Evolutionary conservation across 176 grass and related monocot genomes (phyloP).

Genomic region (Zea mays): Zm-B73-REFERENCE-NAM-5.0 NC_050104.1:102560501-102561000

Average conservation of each 20-base stretch:
- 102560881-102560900: conserved; percentile 79
- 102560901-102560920: conserved; percentile 69
- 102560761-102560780: conserved; percentile 76
- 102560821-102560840: conserved; percentile 26
- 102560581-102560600: conserved; percentile 76
- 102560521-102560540: conserved; percentile 15
- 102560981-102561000: neutral
- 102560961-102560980: conserved; percentile 7
- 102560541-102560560: conserved; percentile 61
- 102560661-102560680: conserved; percentile 20
- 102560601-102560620: conserved; percentile 81
- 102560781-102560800: conserved; percentile 13
- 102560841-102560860: conserved; percentile 50
- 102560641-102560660: conserved; percentile 27
- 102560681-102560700: conserved; percentile 59
- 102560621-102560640: conserved; percentile 60
- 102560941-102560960: neutral
- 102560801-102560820: neutral
- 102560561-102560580: conserved; percentile 78
- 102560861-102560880: conserved; percentile 85
- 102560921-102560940: conserved; percentile 80
- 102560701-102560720: conserved; percentile 74
- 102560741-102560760: conserved; percentile 71
- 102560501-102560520: conserved; percentile 10
- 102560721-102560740: conserved; percentile 77